Percentiles rank a stretch among this genome's conserved stretches.
Conservation (phyloP, 2,329 filamentous ascomycete species). For the Penicillium sp. region DNA sequence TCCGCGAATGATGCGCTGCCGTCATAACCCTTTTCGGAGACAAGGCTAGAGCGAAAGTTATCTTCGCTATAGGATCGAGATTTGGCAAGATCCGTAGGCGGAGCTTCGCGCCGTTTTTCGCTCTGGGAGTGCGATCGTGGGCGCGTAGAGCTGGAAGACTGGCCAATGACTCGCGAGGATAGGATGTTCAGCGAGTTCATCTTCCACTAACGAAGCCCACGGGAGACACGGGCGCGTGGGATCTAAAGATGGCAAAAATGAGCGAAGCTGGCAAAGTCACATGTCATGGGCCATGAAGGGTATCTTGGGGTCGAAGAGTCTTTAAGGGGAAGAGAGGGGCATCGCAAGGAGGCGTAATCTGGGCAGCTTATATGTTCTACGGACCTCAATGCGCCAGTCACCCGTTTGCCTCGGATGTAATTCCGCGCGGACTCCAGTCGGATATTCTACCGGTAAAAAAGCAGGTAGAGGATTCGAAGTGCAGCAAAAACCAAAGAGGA, state of each 20-base stretch:
- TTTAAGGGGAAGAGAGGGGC: slow-evolving; percentile 12
- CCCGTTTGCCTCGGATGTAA: slow-evolving; percentile 29
- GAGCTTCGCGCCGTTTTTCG: slow-evolving; percentile 39
- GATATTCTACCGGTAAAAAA: slow-evolving; percentile 3
- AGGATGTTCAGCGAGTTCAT: slow-evolving; percentile 98
- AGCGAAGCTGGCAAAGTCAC: slow-evolving; percentile 19
- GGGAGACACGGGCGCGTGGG: slow-evolving; percentile 39
- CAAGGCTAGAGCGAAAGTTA: slow-evolving; percentile 35
- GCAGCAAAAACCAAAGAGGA: neutral
- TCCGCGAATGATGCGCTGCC: slow-evolving; percentile 26
- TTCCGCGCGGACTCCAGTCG: slow-evolving; percentile 19
- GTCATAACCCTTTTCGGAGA: slow-evolving; percentile 29
- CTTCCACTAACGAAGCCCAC: slow-evolving; percentile 55
- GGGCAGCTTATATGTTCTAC: slow-evolving; percentile 19
- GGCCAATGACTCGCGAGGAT: slow-evolving; percentile 74
- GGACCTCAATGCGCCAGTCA: slow-evolving; percentile 44
- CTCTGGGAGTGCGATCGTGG: slow-evolving; percentile 56
- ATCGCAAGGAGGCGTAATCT: slow-evolving; percentile 20
- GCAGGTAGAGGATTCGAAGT: neutral
- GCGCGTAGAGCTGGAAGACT: slow-evolving; percentile 53
- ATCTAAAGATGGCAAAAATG: slow-evolving; percentile 27
- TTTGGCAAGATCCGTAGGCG: slow-evolving; percentile 36
- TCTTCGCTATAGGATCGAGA: slow-evolving; percentile 46
- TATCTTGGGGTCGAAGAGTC: slow-evolving; percentile 5
- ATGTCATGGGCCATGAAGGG: slow-evolving; percentile 9